Base-by-base conservation (phyloP, 2,329 filamentous ascomycete species). In the Claviceps lovelessii region DNA sequence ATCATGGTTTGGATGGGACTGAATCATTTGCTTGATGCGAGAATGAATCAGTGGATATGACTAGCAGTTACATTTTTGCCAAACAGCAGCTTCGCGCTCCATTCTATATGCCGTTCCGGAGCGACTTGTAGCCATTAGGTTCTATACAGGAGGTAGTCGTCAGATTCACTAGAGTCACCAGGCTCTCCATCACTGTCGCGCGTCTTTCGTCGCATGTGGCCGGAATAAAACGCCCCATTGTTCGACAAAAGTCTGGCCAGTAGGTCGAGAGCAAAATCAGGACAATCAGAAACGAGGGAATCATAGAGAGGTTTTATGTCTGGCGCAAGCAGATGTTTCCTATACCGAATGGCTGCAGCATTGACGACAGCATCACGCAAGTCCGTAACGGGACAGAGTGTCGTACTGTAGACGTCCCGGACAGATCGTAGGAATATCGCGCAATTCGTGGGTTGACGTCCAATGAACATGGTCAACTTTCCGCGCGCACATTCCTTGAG, bases 361-460 rank as follows among this genome's bases (percentile, higher is more conserved):
- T 17, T 15, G 5, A 39, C 37, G 13, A 17, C 37, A 39, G 5
- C 3, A 13, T 39, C 13, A 39, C 37, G 37, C 11, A 39, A 17
- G 3, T 39, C 37, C 37, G 11, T 15, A 15, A 17, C 37, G 11
- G 37, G 17, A 15, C 15, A 13, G 4, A 23, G 44, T 9, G 44
- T 46, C 11, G 44, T 29, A 1, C 8, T 9, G 19, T 47, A 47
- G 28, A 47, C 45, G 4, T 31, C 5, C 4, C 13, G 4, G 6
- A 31, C 9, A 31, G 11, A 47, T 31, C 2, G 23, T 4, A 47
- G 3, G 3, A 47, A 47, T 4, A 1, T 4, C 1, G 28, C 4
- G 1, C 5, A 0, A 15, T 17, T 3, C 6, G 4, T 7, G 11
- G 1, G 2, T 7, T 15, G 10, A 29, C 13, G 2, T 1, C 2